Percentiles rank a stretch among this genome's conserved stretches.
phyloP scores from a whole-genome alignment of 169 alveolate genomes.

The Cryptosporidium felis region DNA sequence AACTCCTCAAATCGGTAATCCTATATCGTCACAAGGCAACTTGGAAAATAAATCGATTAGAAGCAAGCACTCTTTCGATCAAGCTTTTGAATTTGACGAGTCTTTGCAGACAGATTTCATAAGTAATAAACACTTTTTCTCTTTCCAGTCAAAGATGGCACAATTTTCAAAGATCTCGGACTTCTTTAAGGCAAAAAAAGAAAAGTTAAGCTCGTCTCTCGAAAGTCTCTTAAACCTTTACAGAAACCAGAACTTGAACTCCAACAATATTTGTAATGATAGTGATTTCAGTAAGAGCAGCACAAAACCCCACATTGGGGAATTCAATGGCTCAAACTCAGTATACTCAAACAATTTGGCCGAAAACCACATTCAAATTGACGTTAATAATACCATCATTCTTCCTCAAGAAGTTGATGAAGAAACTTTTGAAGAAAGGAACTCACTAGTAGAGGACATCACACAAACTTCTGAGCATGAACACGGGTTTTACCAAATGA shows the following conservation, averaged over 20 bases:
- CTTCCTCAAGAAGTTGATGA: slow-evolving; percentile 30
- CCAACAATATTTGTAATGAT: no score
- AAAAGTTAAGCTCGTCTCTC: slow-evolving; percentile 20
- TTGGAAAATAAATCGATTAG: not conserved
- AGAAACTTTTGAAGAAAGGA: no score
- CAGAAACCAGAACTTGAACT: not conserved
- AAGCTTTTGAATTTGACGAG: not conserved
- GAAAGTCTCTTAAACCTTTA: slow-evolving; percentile 27
- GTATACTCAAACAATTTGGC: no score
- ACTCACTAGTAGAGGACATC: no score
- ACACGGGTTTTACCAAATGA: no score
- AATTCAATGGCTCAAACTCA: no score
- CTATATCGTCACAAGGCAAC: not conserved
- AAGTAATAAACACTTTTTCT: not conserved
- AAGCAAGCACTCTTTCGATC: no score
- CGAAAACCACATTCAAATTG: not conserved
- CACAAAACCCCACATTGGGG: no score
- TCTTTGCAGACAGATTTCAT: not conserved
- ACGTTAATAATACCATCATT: slow-evolving; percentile 31
- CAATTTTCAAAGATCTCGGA: not conserved
- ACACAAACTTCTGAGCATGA: no score
- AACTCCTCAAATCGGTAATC: not conserved
- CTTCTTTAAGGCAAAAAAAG: slow-evolving; percentile 18
- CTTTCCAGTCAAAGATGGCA: not conserved
- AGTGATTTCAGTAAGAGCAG: no score